These are phyloP conservation scores for Carex myosuroides DNA, from an alignment of 176 grass and related monocot genomes.

Conservation along the genomic window DNA sequence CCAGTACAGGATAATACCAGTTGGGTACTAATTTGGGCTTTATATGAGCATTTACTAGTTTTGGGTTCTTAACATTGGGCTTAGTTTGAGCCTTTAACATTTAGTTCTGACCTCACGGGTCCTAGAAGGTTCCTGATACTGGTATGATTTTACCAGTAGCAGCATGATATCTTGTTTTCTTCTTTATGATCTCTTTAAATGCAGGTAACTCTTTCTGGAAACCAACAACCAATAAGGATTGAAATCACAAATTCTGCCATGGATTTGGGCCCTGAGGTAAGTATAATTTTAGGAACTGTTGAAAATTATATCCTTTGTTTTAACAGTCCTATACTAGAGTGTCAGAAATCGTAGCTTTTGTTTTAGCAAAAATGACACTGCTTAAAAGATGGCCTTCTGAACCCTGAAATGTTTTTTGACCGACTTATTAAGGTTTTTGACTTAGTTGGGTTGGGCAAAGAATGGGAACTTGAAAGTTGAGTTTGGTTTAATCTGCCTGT, in stretches of 20 bases:
- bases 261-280: constrained; percentile 86
- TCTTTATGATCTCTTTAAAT: constrained; percentile 1
- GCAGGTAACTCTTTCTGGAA: constrained; percentile 95
- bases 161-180: neutral
- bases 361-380: neutral
- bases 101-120: neutral
- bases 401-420: neutral
- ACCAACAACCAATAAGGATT: constrained; percentile 90
- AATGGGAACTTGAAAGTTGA: neutral
- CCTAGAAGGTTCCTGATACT: neutral
- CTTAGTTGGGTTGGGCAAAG: neutral
- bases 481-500: neutral
- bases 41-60: too few species aligned
- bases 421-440: neutral
- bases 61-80: too few species aligned
- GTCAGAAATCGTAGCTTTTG: neutral
- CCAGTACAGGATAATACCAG: neutral
- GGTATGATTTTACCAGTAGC: neutral
- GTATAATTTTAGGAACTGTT: constrained; percentile 8
- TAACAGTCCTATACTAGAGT: neutral
- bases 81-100: neutral
- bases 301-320: neutral
- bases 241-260: constrained; percentile 95
- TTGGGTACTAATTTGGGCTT: neutral
- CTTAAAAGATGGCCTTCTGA: neutral